Conservation (phyloP, 1,284 basidiomycete genomes). For the Boletus albobrunnescens region DNA sequence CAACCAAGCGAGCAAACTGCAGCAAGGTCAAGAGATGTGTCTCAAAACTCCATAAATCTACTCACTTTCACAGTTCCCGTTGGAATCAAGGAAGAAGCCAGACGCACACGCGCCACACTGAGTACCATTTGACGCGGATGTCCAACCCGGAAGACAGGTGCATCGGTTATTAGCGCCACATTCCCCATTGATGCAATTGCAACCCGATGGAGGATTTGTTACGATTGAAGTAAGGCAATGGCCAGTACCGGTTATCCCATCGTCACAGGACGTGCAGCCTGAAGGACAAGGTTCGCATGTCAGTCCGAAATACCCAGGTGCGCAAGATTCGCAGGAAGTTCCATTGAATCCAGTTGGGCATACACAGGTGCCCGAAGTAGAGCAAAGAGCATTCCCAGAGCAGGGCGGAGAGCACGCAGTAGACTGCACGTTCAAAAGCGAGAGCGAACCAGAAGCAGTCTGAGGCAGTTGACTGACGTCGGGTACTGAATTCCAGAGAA, state of each 20-base stretch:
- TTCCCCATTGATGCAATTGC: slow-evolving; percentile 74
- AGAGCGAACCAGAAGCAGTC: slow-evolving; percentile 42
- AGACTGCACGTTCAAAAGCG: slow-evolving; percentile 64
- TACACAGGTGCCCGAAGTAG: slow-evolving; percentile 60
- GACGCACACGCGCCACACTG: slow-evolving; percentile 66
- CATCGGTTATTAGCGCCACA: slow-evolving; percentile 67
- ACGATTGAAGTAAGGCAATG: slow-evolving; percentile 54
- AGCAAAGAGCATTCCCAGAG: slow-evolving; percentile 66
- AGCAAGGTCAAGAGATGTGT: slow-evolving; percentile 14
- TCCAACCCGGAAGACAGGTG: slow-evolving; percentile 74
- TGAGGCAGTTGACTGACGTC: slow-evolving; percentile 64
- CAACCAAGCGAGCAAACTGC: slow-evolving; percentile 73
- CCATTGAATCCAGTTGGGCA: slow-evolving; percentile 74
- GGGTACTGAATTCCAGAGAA: slow-evolving; percentile 77
- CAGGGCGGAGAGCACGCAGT: slow-evolving; percentile 68
- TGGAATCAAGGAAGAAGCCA: slow-evolving; percentile 69
- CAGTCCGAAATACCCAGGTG: slow-evolving; percentile 67
- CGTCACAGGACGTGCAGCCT: slow-evolving; percentile 66
- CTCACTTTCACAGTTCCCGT: slow-evolving; percentile 69
- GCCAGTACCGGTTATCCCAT: slow-evolving; percentile 72
- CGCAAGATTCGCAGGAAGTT: slow-evolving; percentile 71
- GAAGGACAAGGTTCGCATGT: slow-evolving; percentile 63
- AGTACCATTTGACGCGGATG: slow-evolving; percentile 62
- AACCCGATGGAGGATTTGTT: slow-evolving; percentile 53
- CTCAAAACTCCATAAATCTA: slow-evolving; percentile 2